Evolutionary conservation across 1,284 basidiomycete genomes (phyloP).

Genomic region (Austroboletus novae-zelandiae): DNA sequence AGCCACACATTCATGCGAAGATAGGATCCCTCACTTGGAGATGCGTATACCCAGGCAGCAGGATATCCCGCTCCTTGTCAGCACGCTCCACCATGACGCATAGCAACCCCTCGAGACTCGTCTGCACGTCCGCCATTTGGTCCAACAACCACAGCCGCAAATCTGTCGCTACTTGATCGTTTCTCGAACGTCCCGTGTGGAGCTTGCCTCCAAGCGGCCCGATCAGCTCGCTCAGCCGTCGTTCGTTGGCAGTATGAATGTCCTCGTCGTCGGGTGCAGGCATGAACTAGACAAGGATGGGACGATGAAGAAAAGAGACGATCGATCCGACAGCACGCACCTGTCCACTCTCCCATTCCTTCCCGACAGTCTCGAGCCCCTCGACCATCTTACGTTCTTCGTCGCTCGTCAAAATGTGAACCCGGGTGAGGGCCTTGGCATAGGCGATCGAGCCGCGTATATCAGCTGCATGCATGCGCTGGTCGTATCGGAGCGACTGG

Average conservation of each 20-base stretch:
- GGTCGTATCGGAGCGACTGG: slow-evolving; percentile 92
- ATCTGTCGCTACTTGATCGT: slow-evolving; percentile 98
- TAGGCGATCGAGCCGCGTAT: slow-evolving; percentile 96
- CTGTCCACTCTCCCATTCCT: slow-evolving; percentile 80
- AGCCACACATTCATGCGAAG: not conserved
- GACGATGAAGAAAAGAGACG: not conserved
- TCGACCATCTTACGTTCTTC: slow-evolving; percentile 75
- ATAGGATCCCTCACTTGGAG: slow-evolving; percentile 63
- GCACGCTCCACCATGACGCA: slow-evolving; percentile 89
- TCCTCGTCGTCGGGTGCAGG: slow-evolving; percentile 89
- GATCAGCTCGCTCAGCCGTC: slow-evolving; percentile 90
- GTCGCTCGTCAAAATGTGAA: slow-evolving; percentile 75
- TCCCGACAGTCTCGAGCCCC: slow-evolving; percentile 76
- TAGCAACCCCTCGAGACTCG: slow-evolving; percentile 77
- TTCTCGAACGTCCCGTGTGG: slow-evolving; percentile 94
- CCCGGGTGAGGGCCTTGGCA: slow-evolving; percentile 79
- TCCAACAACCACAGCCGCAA: slow-evolving; percentile 95
- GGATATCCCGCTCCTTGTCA: slow-evolving; percentile 85
- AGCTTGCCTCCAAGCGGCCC: slow-evolving; percentile 89
- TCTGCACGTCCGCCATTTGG: slow-evolving; percentile 70
- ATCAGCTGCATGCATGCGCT: slow-evolving; percentile 90
- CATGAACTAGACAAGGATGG: slow-evolving; percentile 51
- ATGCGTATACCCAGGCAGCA: slow-evolving; percentile 97
- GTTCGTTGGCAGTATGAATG: slow-evolving; percentile 99
- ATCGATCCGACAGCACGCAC: slow-evolving; percentile 39